A percentile compares a stretch with the other conserved stretches of the same genome.
phyloP scores from a whole-genome alignment of 202 grass and related monocot species.

The Hordeum pubiflorum region DNA sequence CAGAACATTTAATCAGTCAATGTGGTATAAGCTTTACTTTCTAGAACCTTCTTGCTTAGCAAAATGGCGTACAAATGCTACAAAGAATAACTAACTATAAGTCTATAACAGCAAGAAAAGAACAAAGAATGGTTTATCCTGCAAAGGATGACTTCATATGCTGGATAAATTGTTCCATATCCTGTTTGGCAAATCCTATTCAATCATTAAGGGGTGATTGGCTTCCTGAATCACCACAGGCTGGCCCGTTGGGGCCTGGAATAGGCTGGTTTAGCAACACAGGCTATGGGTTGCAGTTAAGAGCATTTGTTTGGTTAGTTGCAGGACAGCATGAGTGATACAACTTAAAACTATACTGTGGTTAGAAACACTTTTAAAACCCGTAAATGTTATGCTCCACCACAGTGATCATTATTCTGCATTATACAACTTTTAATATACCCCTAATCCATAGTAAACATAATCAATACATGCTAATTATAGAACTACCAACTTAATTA shows the following conservation, averaged over 20 bases:
- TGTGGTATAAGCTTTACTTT: background rate
- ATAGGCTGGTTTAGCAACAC: background rate
- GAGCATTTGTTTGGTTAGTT: background rate
- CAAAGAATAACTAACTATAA: constrained; percentile 1
- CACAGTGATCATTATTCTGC: background rate
- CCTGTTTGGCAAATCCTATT: background rate
- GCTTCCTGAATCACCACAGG: background rate
- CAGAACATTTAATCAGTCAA: background rate
- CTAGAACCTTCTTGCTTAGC: background rate
- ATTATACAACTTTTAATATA: background rate
- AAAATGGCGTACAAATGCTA: background rate
- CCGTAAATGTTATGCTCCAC: background rate
- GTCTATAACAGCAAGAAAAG: background rate
- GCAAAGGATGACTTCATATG: background rate
- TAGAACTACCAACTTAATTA: background rate
- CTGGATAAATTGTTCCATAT: background rate
- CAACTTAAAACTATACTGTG: background rate
- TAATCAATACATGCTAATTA: background rate
- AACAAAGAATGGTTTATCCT: background rate
- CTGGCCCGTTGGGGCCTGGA: background rate
- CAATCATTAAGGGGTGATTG: background rate
- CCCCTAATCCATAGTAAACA: background rate
- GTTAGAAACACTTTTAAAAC: background rate
- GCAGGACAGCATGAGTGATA: background rate
- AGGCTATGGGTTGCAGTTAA: background rate